Base-by-base conservation (phyloP, 768 basidiomycete species). In the Trichaptum fuscoviolaceum region DNA sequence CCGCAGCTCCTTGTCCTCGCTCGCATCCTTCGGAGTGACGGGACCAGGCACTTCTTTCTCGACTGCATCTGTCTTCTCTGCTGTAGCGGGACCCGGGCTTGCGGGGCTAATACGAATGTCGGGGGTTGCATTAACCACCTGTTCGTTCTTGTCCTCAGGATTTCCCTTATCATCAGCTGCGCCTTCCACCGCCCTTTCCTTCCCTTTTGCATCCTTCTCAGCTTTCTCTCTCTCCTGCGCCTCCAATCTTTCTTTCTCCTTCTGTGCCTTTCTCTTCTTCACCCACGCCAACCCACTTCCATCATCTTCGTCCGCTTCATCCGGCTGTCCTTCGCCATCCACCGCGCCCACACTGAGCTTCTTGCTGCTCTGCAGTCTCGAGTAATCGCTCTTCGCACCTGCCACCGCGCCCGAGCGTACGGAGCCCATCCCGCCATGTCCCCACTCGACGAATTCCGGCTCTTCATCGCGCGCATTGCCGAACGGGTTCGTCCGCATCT, bases 381-480 rank as follows among this genome's bases (percentile, higher is more conserved):
- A 60, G 65, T 65, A 24, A 68, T 63, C 63, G 23, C 57, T 59
- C 62, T 64, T 35, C 17, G 30, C 68, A 30, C 65, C 66, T 34
- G 73, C 67, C 10, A 70, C 76, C 5, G 63, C 71, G 18, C 75
- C 72, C 25, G 71, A 72, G 2, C 72, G 63, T 0, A 81, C 81
- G 36, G 83, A 84, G 27, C 93, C 93, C 89, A 94, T 89, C 1
- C 91, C 91, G 35, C 91, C 91, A 66, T 90, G 92, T 0, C 94
- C 94, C 94, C 94, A 96, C 75, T 96, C 94, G 18, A 94, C 92
- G 70, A 96, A 96, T 73, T 90, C 90, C 35, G 90, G 90, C 68
- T 92, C 91, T 0, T 87, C 84, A 30, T 87, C 86, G 5, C 81
- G 80, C 17, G 81, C 86, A 66, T 81, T 87, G 7, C 84, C 88